Percentiles rank a stretch among this genome's conserved stretches.
phyloP scores from a whole-genome alignment of 441 rosid species.

The Populus trichocarpa region DNA sequence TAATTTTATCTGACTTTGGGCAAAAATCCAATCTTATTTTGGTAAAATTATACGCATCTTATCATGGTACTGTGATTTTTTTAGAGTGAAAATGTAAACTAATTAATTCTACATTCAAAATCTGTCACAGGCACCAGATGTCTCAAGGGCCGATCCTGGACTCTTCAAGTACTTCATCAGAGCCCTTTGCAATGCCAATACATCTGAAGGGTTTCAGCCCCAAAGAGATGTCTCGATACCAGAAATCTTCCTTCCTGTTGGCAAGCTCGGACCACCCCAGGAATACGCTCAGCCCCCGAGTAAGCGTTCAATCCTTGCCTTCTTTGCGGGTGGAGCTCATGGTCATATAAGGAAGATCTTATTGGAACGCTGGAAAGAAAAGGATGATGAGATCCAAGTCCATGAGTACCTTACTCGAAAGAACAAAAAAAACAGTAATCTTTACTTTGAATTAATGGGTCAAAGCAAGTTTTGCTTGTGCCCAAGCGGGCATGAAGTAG shows the following conservation, averaged over 20 bases:
- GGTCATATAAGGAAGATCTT: slow-evolving; percentile 40
- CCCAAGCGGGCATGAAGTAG: slow-evolving; percentile 61
- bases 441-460: slow-evolving; percentile 35
- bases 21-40: too few species aligned
- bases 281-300: slow-evolving; percentile 11
- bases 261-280: slow-evolving; percentile 21
- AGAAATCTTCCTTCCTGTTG: slow-evolving; percentile 16
- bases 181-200: slow-evolving; percentile 58
- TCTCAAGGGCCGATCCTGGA: slow-evolving; percentile 29
- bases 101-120: too few species aligned
- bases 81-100: too few species aligned
- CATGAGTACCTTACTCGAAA: slow-evolving; percentile 31
- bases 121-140: slow-evolving; percentile 35
- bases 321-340: slow-evolving; percentile 48
- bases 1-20: too few species aligned
- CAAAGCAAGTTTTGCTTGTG: slow-evolving; percentile 49
- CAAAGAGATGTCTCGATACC: slow-evolving; percentile 46
- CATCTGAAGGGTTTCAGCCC: slow-evolving; percentile 39
- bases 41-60: too few species aligned
- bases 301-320: slow-evolving; percentile 40
- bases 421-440: neutral
- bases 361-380: slow-evolving; percentile 39
- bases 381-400: slow-evolving; percentile 36
- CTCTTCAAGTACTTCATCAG: slow-evolving; percentile 38
- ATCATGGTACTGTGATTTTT: too few species aligned